phyloP scores from a whole-genome alignment of 805 yeast genomes.

The Yamadazyma philogaea region DNA sequence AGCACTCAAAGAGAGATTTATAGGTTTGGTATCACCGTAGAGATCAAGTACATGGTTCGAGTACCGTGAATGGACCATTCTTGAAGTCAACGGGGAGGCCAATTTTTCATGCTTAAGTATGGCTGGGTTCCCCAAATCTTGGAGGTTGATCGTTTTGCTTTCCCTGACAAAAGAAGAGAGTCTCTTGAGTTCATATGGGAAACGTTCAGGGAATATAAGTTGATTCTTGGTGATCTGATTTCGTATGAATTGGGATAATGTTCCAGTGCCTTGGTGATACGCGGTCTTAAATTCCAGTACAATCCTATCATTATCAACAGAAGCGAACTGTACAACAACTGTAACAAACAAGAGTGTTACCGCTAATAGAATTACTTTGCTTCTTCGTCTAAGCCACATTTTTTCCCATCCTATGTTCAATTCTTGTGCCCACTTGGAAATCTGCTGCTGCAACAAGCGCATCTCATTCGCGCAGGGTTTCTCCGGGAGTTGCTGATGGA shows the following conservation, averaged over 20 bases:
- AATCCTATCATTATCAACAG: constrained; percentile 4
- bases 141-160: constrained; percentile 12
- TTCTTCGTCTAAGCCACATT: constrained; percentile 9
- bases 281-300: constrained; percentile 12
- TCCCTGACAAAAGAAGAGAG: constrained; percentile 8
- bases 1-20: constrained; percentile 11
- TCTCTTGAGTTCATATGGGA: constrained; percentile 10
- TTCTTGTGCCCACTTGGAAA: neutral
- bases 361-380: constrained; percentile 5
- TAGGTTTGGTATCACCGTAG: constrained; percentile 13
- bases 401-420: neutral
- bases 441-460: too few species aligned
- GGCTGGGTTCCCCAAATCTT: constrained; percentile 10
- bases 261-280: constrained; percentile 13
- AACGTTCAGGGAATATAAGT: constrained; percentile 15
- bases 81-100: constrained; percentile 5
- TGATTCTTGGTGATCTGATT: constrained; percentile 14
- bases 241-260: constrained; percentile 5
- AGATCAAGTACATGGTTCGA: constrained; percentile 13
- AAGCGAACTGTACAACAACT: constrained; percentile 5
- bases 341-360: neutral
- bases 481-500: too few species aligned
- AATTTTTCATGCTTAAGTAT: constrained; percentile 9
- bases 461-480: too few species aligned
- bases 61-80: constrained; percentile 9